A percentile compares a stretch with the other conserved stretches of the same genome.
Conservation (phyloP, 2,329 filamentous ascomycete species). For the Cercospora canescens region DNA sequence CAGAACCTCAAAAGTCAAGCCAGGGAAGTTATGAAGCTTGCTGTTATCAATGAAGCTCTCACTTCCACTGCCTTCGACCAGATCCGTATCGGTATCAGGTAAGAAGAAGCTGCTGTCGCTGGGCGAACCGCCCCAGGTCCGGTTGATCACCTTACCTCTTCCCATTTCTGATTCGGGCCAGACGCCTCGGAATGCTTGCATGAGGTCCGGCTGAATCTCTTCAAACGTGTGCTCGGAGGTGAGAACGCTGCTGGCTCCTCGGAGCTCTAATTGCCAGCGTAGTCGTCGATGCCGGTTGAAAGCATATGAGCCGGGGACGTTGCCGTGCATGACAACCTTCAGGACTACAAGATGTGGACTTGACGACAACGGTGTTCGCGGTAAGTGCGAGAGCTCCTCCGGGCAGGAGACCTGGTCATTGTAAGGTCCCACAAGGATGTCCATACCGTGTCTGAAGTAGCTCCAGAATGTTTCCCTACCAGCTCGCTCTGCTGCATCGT, state of each 20-base stretch:
- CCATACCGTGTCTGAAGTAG: constrained; percentile 94
- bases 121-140: constrained; percentile 36
- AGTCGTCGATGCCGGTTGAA: constrained; percentile 93
- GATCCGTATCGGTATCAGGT: constrained; percentile 37
- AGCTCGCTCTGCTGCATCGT: constrained; percentile 61
- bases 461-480: constrained; percentile 77
- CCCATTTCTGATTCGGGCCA: constrained; percentile 54
- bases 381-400: constrained; percentile 3
- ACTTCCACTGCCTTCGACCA: constrained; percentile 45
- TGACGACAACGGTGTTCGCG: constrained; percentile 24
- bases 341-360: constrained; percentile 71
- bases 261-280: constrained; percentile 68
- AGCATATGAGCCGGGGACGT: constrained; percentile 91
- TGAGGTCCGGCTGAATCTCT: constrained; percentile 59
- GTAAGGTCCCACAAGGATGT: constrained; percentile 83
- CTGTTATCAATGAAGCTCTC: constrained; percentile 67
- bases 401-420: constrained; percentile 38
- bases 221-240: constrained; percentile 76
- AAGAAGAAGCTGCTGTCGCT: constrained; percentile 37
- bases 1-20: constrained; percentile 91
- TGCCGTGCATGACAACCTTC: constrained; percentile 91
- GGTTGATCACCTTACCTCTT: constrained; percentile 39
- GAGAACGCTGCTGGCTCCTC: constrained; percentile 49
- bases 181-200: constrained; percentile 50
- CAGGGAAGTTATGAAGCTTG: constrained; percentile 89